A percentile compares a stretch with the other conserved stretches of the same genome.
These are phyloP conservation scores for Malus hybrid DNA, from an alignment of 331 rosid species.

Conservation along the genomic window DNA sequence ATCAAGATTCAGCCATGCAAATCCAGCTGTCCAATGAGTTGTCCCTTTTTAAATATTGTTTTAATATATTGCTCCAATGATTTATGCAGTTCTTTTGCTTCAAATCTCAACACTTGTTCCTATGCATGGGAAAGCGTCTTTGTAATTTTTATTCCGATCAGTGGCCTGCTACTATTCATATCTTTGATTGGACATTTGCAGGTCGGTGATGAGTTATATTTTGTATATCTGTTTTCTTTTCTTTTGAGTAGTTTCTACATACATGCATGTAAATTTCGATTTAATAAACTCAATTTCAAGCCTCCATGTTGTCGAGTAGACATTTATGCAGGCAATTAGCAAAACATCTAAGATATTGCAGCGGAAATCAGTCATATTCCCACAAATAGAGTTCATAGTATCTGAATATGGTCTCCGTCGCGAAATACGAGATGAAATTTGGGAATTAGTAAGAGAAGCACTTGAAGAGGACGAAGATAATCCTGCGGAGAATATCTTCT, in stretches of 20 bases:
- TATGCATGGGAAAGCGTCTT: neutral
- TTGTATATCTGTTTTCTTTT: neutral
- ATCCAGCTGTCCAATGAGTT: too few species aligned
- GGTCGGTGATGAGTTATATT: neutral
- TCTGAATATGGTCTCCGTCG: too few species aligned
- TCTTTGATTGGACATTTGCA: slow-evolving; percentile 1
- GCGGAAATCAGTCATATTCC: too few species aligned
- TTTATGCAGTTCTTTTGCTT: neutral
- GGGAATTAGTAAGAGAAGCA: too few species aligned
- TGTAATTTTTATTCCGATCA: neutral
- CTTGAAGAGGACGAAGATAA: too few species aligned
- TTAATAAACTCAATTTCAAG: neutral
- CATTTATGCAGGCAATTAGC: neutral
- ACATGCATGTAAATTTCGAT: neutral
- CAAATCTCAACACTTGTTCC: neutral
- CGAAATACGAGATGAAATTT: too few species aligned
- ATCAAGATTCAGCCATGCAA: too few species aligned
- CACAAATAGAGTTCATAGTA: too few species aligned
- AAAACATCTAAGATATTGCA: too few species aligned
- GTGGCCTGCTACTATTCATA: neutral
- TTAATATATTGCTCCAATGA: neutral
- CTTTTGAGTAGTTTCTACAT: neutral
- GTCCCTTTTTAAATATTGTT: neutral
- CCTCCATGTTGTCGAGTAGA: neutral
- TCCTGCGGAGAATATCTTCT: too few species aligned